These are phyloP conservation scores for Plasmodium knowlesi DNA, from an alignment of 169 alveolate genomes.

Conservation along the genomic window DNA sequence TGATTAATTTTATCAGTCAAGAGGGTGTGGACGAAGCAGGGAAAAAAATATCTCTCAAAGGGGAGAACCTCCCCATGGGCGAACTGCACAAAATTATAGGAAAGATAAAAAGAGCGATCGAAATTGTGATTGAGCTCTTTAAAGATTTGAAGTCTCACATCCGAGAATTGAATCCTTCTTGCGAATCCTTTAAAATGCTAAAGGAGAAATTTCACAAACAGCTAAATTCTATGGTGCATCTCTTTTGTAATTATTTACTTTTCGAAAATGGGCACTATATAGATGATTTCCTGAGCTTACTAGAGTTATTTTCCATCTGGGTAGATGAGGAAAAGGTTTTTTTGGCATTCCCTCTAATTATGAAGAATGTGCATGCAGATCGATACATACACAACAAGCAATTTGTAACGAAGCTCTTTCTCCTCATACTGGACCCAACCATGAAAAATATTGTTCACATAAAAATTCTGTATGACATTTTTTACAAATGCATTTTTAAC, in stretches of 20 bases:
- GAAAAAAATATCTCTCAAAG: neutral
- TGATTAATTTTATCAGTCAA: slow-evolving; percentile 19
- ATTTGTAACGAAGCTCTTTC: slow-evolving; percentile 40
- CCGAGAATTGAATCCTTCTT: neutral
- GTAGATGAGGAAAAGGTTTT: slow-evolving; percentile 17
- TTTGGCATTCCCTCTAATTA: neutral
- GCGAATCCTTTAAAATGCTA: neutral
- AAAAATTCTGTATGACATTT: slow-evolving; percentile 32
- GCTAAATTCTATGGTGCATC: slow-evolving; percentile 5
- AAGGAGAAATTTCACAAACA: slow-evolving; percentile 16
- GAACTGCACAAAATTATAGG: slow-evolving; percentile 30
- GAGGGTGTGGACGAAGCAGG: neutral
- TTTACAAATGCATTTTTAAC: slow-evolving; percentile 33
- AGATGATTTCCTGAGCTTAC: slow-evolving; percentile 43
- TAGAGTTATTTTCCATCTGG: slow-evolving; percentile 40
- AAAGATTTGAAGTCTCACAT: slow-evolving; percentile 33
- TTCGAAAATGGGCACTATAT: slow-evolving; percentile 47
- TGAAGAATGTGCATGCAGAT: slow-evolving; percentile 12
- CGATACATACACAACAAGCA: slow-evolving; percentile 16
- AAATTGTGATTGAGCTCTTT: slow-evolving; percentile 49
- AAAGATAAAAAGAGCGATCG: slow-evolving; percentile 51
- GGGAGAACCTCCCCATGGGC: slow-evolving; percentile 2
- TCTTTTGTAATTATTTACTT: slow-evolving; percentile 58
- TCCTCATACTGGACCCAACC: slow-evolving; percentile 18
- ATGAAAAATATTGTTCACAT: slow-evolving; percentile 50